Conservation (phyloP, 2,329 filamentous ascomycete genomes). For the Botrytis porri region DNA sequence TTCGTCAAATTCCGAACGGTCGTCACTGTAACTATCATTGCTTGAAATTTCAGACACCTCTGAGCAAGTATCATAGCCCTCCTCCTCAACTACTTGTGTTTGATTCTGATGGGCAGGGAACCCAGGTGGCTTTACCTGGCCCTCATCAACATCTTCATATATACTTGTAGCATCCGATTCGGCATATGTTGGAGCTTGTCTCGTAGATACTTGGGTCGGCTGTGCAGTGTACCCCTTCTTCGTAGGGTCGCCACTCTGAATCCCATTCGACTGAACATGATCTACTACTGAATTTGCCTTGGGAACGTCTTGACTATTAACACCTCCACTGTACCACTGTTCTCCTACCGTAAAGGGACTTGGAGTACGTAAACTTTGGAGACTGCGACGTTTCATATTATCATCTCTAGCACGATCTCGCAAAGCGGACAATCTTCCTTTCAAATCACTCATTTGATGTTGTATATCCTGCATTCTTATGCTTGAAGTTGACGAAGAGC, state of each 20-base stretch:
- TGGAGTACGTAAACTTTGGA: slow-evolving; percentile 59
- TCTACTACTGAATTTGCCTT: slow-evolving; percentile 33
- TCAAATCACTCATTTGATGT: slow-evolving; percentile 66
- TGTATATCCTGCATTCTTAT: slow-evolving; percentile 56
- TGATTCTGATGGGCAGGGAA: background rate
- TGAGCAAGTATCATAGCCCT: slow-evolving; percentile 28
- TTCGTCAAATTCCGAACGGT: slow-evolving; percentile 37
- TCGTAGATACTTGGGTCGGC: background rate
- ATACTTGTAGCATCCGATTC: slow-evolving; percentile 33
- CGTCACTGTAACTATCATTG: slow-evolving; percentile 40
- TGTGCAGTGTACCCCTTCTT: slow-evolving; percentile 6
- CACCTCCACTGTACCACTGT: slow-evolving; percentile 37
- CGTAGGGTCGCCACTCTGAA: slow-evolving; percentile 1
- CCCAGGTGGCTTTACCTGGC: slow-evolving; percentile 7
- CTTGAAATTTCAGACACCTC: slow-evolving; percentile 7
- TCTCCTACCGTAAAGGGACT: slow-evolving; percentile 43
- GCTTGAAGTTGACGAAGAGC: slow-evolving; percentile 37
- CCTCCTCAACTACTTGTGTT: slow-evolving; percentile 26
- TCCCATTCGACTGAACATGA: slow-evolving; percentile 30
- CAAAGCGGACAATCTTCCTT: slow-evolving; percentile 64
- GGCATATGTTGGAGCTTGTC: slow-evolving; percentile 25
- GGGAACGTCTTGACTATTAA: slow-evolving; percentile 29
- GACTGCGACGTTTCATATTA: slow-evolving; percentile 57
- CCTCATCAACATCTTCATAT: slow-evolving; percentile 35
- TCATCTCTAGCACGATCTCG: slow-evolving; percentile 64